Evolutionary conservation across 73 alveolate genomes (phyloP), one percentile per base, ranked within the genome.

Genomic region (Paramecium caudatum): DNA sequence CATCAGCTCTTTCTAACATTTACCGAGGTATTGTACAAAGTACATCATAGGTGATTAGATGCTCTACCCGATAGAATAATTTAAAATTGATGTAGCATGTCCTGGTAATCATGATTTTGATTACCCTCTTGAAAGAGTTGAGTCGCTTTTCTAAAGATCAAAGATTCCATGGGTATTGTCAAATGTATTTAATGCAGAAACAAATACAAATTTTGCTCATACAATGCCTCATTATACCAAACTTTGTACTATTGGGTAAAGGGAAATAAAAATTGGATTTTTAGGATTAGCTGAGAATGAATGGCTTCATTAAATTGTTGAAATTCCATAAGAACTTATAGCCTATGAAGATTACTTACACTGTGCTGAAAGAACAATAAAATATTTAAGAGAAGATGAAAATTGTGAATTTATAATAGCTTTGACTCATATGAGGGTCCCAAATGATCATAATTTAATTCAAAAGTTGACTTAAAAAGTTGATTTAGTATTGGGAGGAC

Each of bases 401-500:
- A 32, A 68, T 4, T 68, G 84, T 68, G 61, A 3, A 34, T 68
- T 68, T 0, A 68, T 68, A 0, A 68, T 68, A 68, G 47, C 7
- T 0, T 37, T 68, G 32, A 68, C 61, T 37, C 84, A 25, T 32
- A 68, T 68, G 61, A 8, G 88, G 32, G 68, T 90, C 43, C 95
- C 94, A 8, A 95, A 95, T 90, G 98, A 95, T 69, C 69, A 62
- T 34, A 47, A 50, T 15, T 61, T 95, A 19, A 93, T 93, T 17
- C 16, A 88, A 36, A 48, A 82, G 34, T 94, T 91, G 1, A 16
- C 39, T 33, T 65, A 41, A 13, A 91, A 69, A 46, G 23, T 93
- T 1, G 98, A 95, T 74, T 25, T 95, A 36, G 90, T 95, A 1
- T 63, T 95, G 6, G 98, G 98, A 17, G 98, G 97, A 16, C 98